Evolutionary conservation across 176 grass and related monocot genomes (phyloP), one percentile per base, ranked within the genome.

Genomic region (Thinopyrum elongatum): DNA sequence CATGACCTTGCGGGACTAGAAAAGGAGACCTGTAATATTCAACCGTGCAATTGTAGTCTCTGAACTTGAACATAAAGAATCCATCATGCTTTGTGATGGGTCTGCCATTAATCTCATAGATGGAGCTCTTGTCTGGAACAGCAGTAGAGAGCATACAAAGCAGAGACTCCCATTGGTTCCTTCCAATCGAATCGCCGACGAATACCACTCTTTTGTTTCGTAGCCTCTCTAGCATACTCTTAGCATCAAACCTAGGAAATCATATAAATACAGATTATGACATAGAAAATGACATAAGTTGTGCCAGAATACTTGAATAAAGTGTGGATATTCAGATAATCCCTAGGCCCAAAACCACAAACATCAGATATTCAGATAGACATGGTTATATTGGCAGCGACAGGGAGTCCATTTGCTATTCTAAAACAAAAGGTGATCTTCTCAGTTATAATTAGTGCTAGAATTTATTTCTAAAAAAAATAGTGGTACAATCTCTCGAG

Each of bases 91-190:
- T 98, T 42, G 91, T 95, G 86, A 98, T 98, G 57, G 95, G 90
- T 58, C 67, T 95, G 55, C 93, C 91, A 76, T 95, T 95, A 12
- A 93, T 86, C 88, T 98, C 95, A 16, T 92, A 98, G 80, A 98
- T 92, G n/a, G 88, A 85, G 71, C 78, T 94, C 85, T 91, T 86
- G 88, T 98, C 82, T 30, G 81, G 75, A 47, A 91, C 76, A 41
- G 80, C 92, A 8, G 36, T 42, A 72, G 93, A 94, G 44, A 98
- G 78, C 95, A 98, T 95, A 44, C 93, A 98, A 23, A 98, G 83
- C 8, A 98, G 90, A 29, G 95, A 98, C 71, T 98, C 95, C 93
- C 93, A 98, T 70, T 98, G 95, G 82, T 98, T 98, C 82, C 95
- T 88, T 26, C 95, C 93, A 60, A 98, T 98, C 15, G 96, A 98